These are phyloP conservation scores for Scenedesmus sp. DNA, from an alignment of 163 green algal genomes.

Conservation along the genomic window DNA sequence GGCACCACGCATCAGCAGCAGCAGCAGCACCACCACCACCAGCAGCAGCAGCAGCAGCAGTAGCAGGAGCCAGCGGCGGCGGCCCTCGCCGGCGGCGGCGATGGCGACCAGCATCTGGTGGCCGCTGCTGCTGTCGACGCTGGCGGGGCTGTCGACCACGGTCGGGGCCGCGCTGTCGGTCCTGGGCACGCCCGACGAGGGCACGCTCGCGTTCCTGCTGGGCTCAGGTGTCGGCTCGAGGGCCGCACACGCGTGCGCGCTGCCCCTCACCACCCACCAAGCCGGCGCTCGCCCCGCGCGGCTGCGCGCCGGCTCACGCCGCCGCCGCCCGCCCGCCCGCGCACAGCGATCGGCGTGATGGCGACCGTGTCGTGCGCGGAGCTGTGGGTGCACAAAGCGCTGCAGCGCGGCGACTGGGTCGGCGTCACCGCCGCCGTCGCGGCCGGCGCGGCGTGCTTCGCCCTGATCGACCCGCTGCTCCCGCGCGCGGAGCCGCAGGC, in stretches of 20 bases:
- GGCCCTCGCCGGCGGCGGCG: no score
- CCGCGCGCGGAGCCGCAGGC: not conserved
- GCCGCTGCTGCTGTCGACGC: slow-evolving; percentile 75
- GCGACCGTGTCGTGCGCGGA: slow-evolving; percentile 80
- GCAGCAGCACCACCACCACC: no score
- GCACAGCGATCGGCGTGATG: slow-evolving; percentile 89
- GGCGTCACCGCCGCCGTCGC: slow-evolving; percentile 33
- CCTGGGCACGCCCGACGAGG: slow-evolving; percentile 63
- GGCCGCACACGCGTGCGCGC: not conserved
- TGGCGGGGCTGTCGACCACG: slow-evolving; percentile 80
- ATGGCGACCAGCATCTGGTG: no score
- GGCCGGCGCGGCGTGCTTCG: slow-evolving; percentile 24
- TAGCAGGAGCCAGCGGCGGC: no score
- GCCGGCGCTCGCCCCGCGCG: not conserved
- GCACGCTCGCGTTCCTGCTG: slow-evolving; percentile 79
- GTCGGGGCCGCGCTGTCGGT: slow-evolving; percentile 81
- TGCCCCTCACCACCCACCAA: no score
- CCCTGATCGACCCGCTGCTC: slow-evolving; percentile 38
- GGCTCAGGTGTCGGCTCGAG: slow-evolving; percentile 52
- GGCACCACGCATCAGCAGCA: no score
- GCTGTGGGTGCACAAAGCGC: slow-evolving; percentile 58
- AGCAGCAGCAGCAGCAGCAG: no score
- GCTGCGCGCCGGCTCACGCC: not conserved
- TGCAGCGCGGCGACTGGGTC: not conserved
- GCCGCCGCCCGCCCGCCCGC: not conserved